Base-by-base conservation (phyloP, 768 basidiomycete species). In the Suillus clintonianus region DNA sequence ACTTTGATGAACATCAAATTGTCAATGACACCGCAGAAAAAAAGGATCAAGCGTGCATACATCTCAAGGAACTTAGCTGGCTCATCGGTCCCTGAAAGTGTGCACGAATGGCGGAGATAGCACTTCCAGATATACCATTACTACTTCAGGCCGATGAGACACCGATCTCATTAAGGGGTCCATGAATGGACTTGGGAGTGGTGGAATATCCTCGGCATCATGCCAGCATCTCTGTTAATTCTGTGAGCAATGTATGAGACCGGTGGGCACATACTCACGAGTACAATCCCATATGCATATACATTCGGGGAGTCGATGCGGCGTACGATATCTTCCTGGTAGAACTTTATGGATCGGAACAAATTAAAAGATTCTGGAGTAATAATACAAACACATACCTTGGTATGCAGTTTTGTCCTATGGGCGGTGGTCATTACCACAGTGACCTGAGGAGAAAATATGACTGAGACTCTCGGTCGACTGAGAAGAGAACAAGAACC, bases 111-210 rank as follows among this genome's bases (percentile, higher is more conserved):
- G n/a, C n/a, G n/a, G n/a, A n/a, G n/a, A n/a, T n/a, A n/a, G n/a
- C n/a, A n/a, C n/a, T n/a, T n/a, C n/a, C n/a, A n/a, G n/a, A n/a
- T n/a, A n/a, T n/a, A n/a, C n/a, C n/a, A n/a, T n/a, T n/a, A n/a
- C n/a, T n/a, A n/a, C n/a, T n/a, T n/a, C n/a, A n/a, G n/a, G n/a
- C n/a, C n/a, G n/a, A 92, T 22, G 89, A 87, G 43, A 95, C 86
- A 55, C 91, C 92, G 50, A 95, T 89, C 81, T 95, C 83, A 92
- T 86, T 59, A 94, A 80, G 14, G 91, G 90, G 75, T 94, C 91
- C 47, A 80, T 68, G 61, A 81, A 70, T 19, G 75, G 75, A 41
- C 78, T 76, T 32, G 78, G 73, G 4, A 81, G 77, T 0, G 76
- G 76, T 37, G 82, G 82, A 15, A 85, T 72, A 64, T 93, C 92